Percentiles rank a stretch among this genome's conserved stretches.
phyloP scores from a whole-genome alignment of 2,329 filamentous ascomycete genomes.

The Pezicula carpinea region DNA sequence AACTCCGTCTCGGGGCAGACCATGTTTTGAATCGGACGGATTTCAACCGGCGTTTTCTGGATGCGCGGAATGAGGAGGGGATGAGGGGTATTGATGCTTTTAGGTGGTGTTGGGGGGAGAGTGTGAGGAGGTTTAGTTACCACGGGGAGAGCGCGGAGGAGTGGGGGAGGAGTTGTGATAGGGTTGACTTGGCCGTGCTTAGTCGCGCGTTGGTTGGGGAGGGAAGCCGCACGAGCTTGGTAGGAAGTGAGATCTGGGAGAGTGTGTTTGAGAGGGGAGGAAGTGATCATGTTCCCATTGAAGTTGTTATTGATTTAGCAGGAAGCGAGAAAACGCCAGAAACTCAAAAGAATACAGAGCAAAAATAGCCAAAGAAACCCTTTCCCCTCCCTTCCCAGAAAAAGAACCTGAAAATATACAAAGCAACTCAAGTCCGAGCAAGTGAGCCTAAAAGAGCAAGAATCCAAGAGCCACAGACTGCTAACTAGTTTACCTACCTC shows the following conservation, averaged over 20 bases:
- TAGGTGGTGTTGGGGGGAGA: slow-evolving; percentile 35
- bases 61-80: slow-evolving; percentile 20
- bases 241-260: slow-evolving; percentile 31
- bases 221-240: no score
- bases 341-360: no score
- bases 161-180: slow-evolving; percentile 48
- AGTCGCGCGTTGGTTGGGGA: slow-evolving; percentile 31
- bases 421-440: no score
- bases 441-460: no score
- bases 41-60: slow-evolving; percentile 41
- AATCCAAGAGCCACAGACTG: no score
- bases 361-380: no score
- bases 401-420: no score
- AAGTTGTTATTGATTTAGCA: slow-evolving; percentile 28
- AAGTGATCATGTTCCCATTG: slow-evolving; percentile 51
- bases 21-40: slow-evolving; percentile 47
- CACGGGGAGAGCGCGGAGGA: slow-evolving; percentile 33
- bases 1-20: slow-evolving; percentile 40
- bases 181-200: slow-evolving; percentile 46
- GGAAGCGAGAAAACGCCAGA: no score
- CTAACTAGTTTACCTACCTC: no score
- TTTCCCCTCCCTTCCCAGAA: no score
- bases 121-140: slow-evolving; percentile 43
- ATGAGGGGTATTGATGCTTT: slow-evolving; percentile 42
- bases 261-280: slow-evolving; percentile 40